Conservation (phyloP, 169 alveolate genomes). For the Perkinsus marinus region DNA sequence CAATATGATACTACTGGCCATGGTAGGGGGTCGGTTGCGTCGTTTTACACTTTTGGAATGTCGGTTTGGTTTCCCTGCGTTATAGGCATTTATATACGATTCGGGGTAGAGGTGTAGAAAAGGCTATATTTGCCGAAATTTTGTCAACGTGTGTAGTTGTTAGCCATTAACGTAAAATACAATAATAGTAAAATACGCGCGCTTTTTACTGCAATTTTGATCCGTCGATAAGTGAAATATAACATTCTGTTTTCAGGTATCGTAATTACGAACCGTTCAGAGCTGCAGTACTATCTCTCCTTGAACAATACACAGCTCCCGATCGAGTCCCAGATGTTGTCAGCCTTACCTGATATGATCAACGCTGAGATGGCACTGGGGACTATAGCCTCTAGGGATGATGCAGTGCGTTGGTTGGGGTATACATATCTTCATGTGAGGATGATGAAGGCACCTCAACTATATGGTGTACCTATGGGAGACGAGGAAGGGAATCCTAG, state of each 20-base stretch:
- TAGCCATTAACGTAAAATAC: too few relatives aligned
- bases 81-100: too few relatives aligned
- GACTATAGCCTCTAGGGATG: constrained; percentile 74
- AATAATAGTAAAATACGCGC: too few relatives aligned
- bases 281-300: constrained; percentile 87
- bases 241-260: constrained; percentile 64
- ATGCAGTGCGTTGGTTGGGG: constrained; percentile 93
- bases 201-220: too few relatives aligned
- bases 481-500: neutral
- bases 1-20: constrained; percentile 96
- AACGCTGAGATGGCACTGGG: constrained; percentile 92
- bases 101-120: too few relatives aligned
- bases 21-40: constrained; percentile 27
- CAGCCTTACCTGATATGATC: constrained; percentile 82
- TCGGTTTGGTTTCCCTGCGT: too few relatives aligned
- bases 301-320: constrained; percentile 89
- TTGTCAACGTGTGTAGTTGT: too few relatives aligned
- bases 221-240: too few relatives aligned
- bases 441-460: constrained; percentile 68
- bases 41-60: too few relatives aligned
- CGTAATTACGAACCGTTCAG: constrained; percentile 84
- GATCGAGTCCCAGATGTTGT: constrained; percentile 86
- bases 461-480: constrained; percentile 62
- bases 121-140: too few relatives aligned
- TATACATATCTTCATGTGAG: constrained; percentile 91